Conservation (phyloP, 106 monocot species). For the Platanthera zijinensis region DNA sequence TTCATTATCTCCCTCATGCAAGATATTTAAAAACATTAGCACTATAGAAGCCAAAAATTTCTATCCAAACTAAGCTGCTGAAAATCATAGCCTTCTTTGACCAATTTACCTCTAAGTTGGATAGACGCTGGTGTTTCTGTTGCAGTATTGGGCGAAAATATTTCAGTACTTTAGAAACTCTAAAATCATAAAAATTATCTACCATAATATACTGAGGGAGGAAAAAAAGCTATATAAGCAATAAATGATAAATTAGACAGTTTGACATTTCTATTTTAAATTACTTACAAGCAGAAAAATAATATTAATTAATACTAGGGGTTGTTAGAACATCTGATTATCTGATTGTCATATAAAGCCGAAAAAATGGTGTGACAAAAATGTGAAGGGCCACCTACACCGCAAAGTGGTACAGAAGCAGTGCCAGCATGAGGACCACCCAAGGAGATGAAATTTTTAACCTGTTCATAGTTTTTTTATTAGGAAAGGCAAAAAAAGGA, state of each 20-base stretch:
- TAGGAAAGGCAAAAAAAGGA: background rate
- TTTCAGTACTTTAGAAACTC: background rate
- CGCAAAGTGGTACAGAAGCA: slow-evolving; percentile 94
- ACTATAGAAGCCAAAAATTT: too few species aligned
- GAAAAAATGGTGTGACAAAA: background rate
- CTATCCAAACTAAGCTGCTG: too few species aligned
- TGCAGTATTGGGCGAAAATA: too few species aligned
- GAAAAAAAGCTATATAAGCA: background rate
- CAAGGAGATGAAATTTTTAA: slow-evolving; percentile 83
- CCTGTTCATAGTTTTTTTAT: slow-evolving; percentile 33
- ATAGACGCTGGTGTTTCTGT: too few species aligned
- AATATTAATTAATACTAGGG: background rate
- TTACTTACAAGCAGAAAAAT: background rate
- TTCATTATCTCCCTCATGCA: background rate
- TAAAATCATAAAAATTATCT: background rate
- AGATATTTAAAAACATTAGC: too few species aligned
- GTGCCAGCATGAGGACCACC: slow-evolving; percentile 97
- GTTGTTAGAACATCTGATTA: background rate
- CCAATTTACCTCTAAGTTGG: too few species aligned
- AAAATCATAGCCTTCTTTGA: too few species aligned
- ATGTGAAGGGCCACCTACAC: slow-evolving; percentile 39
- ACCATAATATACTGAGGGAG: background rate
- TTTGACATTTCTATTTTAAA: background rate
- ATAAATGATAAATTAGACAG: background rate
- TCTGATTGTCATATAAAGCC: background rate